These are phyloP conservation scores for Cyclostephanos invisitatus DNA, from an alignment of 108 stramenopile genomes.

Conservation along the genomic window DNA sequence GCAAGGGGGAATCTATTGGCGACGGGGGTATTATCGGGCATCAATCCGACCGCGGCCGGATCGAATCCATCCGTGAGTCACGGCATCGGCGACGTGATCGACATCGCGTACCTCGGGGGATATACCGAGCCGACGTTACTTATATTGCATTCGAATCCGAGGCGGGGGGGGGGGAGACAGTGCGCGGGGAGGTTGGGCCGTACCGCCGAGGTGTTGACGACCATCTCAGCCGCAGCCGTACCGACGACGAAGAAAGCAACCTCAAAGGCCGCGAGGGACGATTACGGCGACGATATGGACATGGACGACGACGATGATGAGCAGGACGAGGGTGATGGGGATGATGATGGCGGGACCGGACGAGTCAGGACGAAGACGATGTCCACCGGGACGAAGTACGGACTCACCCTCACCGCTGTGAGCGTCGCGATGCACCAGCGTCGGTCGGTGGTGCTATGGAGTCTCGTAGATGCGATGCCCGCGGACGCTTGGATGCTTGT, in stretches of 20 bases:
- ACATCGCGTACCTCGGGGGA: conserved; percentile 64
- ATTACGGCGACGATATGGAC: conserved; percentile 17
- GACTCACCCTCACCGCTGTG: conserved; percentile 71
- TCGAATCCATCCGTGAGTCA: conserved; percentile 46
- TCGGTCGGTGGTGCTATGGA: conserved; percentile 82
- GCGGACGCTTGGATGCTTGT: conserved; percentile 66
- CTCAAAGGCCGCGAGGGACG: neutral
- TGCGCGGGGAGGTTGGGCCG: conserved; percentile 76
- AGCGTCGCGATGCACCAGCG: conserved; percentile 70
- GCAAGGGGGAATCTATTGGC: conserved; percentile 4
- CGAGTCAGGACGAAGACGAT: conserved; percentile 12
- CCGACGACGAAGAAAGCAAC: conserved; percentile 11
- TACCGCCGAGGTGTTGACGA: conserved; percentile 38
- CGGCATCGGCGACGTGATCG: conserved; percentile 84
- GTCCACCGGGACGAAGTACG: conserved; percentile 53
- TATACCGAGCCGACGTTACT: conserved; percentile 79
- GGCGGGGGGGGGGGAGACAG: conserved; percentile 49
- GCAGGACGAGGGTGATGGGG: conserved; percentile 7
- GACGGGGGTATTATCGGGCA: neutral
- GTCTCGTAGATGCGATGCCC: conserved; percentile 64
- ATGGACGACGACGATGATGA: conserved; percentile 5
- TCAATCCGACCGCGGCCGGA: conserved; percentile 4
- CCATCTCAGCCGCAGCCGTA: conserved; percentile 17
- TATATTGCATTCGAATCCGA: conserved; percentile 72
- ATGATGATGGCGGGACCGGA: neutral